These are phyloP conservation scores for Boletus smithii DNA, from an alignment of 1,284 basidiomycete species.

Conservation along the genomic window DNA sequence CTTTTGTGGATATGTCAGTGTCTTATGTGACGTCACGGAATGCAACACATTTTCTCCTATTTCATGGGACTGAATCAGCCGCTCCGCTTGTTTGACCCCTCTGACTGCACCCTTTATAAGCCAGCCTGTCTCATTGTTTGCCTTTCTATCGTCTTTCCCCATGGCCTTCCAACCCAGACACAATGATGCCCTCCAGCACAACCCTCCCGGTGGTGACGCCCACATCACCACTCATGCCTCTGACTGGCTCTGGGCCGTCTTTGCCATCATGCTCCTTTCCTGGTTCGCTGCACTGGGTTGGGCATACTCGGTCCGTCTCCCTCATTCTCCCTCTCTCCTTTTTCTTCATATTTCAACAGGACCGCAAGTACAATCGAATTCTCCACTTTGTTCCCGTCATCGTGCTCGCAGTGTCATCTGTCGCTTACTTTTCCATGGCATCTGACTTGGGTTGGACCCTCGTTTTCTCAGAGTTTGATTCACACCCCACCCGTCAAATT, in stretches of 20 bases:
- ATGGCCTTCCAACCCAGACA: slow-evolving; percentile 16
- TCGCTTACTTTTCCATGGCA: slow-evolving; percentile 57
- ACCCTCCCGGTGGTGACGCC: slow-evolving; percentile 39
- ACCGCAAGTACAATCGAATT: slow-evolving; percentile 41
- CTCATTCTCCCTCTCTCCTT: not conserved
- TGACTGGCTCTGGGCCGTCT: slow-evolving; percentile 57
- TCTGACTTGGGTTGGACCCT: slow-evolving; percentile 56
- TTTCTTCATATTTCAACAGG: slow-evolving; percentile 18
- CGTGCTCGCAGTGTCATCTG: slow-evolving; percentile 42
- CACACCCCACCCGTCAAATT: slow-evolving; percentile 44
- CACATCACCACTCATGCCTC: slow-evolving; percentile 43
- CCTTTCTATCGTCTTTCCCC: not conserved
- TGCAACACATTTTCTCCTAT: too few species aligned
- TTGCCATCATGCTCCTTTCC: slow-evolving; percentile 45
- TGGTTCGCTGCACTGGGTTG: slow-evolving; percentile 40
- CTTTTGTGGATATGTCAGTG: too few species aligned
- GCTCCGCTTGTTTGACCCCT: too few species aligned
- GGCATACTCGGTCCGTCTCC: slow-evolving; percentile 35
- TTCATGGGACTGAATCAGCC: too few species aligned
- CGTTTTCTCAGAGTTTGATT: slow-evolving; percentile 40
- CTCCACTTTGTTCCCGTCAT: slow-evolving; percentile 49
- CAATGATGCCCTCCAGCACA: slow-evolving; percentile 26
- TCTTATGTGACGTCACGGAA: too few species aligned
- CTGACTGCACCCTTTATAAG: slow-evolving; percentile 14
- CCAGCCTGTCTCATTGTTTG: not conserved